Base-by-base conservation (phyloP, 352 stramenopile species). In the Aphanomyces astaci region DNA sequence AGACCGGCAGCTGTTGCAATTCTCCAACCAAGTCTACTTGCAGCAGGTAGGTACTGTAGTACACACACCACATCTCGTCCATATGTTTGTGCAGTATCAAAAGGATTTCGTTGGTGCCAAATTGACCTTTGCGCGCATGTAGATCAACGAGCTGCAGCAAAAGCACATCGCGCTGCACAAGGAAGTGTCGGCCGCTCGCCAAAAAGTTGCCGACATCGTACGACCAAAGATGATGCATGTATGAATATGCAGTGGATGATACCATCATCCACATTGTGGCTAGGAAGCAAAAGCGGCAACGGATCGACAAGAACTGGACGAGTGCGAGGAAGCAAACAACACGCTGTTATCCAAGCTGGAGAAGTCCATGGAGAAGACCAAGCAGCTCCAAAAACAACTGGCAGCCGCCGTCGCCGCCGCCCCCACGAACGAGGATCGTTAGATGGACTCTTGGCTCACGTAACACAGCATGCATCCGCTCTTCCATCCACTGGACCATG, bases 131-230 rank as follows among this genome's bases (percentile, higher is more conserved):
- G 19, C 54, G 5, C 9, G 5, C 7, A 30, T 48, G 52, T 48
- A 65, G 56, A 65, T 65, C 56, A 65, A 65, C 40, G 28, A 65
- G 17, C 27, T 65, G 32, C 56, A 65, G 27, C 56, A 65, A 65
- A 65, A 65, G 56, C 3, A 52, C 19, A 22, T 52, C 10, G 56
- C 56, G 1, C 22, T 30, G 19, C 32, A 65, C 22, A 10, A 15
- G 22, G 56, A 65, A 32, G 31, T 52, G n/a, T 15, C 33, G n/a
- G 25, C 32, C 3, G 19, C 48, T 3, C 30, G 53, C n/a, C 19
- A 59, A 19, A 7, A n/a, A 62, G 19, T 9, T 25, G 52, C 24
- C 11, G 10, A 49, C 55, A 64, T 45, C 3, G 55, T 49, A 5
- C 15, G 55, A n/a, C n/a, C n/a, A n/a, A n/a, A n/a, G n/a, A n/a